Base-by-base conservation (phyloP, 169 alveolate genomes). In the Babesia sp. region DNA sequence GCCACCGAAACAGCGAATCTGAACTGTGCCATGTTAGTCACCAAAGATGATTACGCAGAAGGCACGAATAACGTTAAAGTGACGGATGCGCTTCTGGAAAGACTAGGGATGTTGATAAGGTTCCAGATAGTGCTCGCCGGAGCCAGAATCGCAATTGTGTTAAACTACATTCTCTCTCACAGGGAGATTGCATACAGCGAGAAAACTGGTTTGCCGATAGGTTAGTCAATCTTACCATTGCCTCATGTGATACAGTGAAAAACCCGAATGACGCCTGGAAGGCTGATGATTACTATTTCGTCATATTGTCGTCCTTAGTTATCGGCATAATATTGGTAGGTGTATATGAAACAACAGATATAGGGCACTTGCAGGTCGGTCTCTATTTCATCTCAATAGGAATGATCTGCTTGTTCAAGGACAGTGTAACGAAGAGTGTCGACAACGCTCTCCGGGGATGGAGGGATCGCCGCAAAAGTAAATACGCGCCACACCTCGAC, bases 81-180 rank as follows among this genome's bases (percentile, higher is more conserved):
- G 54, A 63, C 91, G 3, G 67, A 84, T 41, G 75, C 90, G 24
- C 51, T 90, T 34, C 85, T 87, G 22, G 68, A 58, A 9, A 54
- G 53, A 34, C 46, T 86, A 14, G 92, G 83, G 20, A 56, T 57
- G 39, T 37, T 86, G 18, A 44, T 91, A 31, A 48, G 91, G 67
- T 61, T 59, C 54, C 91, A 91, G 39, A 90, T 91, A 33, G 89
- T 91, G 59, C 67, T 87, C 39, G 96, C 94, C 14, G 96, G 96
- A 8, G 93, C 96, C 3, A 63, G 96, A 24, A 71, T 90, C 42
- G 90, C 94, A 18, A 90, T 91, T 31, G 68, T 90, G 29, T 51
- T 91, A 37, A 91, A 91, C 81, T 79, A 86, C 58, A 88, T 91
- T 22, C 91, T 91, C 26, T 79, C 91, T 0, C 83, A 80, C 54